phyloP scores from a whole-genome alignment of 2,329 filamentous ascomycete species.

The Cadophora sp. region DNA sequence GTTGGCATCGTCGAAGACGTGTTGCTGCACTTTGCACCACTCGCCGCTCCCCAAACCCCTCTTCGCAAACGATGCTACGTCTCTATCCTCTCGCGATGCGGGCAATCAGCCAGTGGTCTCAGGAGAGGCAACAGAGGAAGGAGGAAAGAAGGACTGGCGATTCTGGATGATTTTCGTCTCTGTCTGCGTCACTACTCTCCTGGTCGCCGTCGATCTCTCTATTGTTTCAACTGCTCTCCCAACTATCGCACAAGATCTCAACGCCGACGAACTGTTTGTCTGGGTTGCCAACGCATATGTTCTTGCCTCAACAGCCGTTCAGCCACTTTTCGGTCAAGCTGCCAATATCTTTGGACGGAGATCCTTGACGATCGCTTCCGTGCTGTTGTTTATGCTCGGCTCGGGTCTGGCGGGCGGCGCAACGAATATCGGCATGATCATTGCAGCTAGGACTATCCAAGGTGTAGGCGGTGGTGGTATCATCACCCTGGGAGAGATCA shows the following conservation, averaged over 20 bases:
- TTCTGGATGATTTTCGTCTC: slow-evolving; percentile 35
- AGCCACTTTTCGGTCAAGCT: slow-evolving; percentile 23
- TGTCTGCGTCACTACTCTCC: slow-evolving; percentile 33
- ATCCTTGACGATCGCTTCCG: slow-evolving; percentile 22
- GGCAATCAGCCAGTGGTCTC: background rate
- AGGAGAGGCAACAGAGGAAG: slow-evolving; percentile 1
- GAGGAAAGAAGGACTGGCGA: slow-evolving; percentile 25
- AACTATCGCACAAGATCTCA: slow-evolving; percentile 58
- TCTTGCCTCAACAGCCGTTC: slow-evolving; percentile 52
- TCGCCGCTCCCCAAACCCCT: slow-evolving; percentile 22
- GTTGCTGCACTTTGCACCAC: slow-evolving; percentile 24
- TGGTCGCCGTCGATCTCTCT: slow-evolving; percentile 46
- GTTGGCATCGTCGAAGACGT: slow-evolving; percentile 19
- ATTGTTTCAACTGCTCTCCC: slow-evolving; percentile 66
- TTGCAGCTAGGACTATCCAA: slow-evolving; percentile 23
- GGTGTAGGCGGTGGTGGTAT: slow-evolving; percentile 24
- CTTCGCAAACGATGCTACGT: slow-evolving; percentile 19
- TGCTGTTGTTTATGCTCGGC: slow-evolving; percentile 23
- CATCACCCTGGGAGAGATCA: slow-evolving; percentile 25
- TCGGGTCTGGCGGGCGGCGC: slow-evolving; percentile 17
- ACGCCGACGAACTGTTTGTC: slow-evolving; percentile 59
- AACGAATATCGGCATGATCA: slow-evolving; percentile 19
- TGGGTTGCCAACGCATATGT: slow-evolving; percentile 80
- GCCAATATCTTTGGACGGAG: slow-evolving; percentile 25
- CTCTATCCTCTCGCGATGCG: slow-evolving; percentile 15